Percentiles rank a stretch among this genome's conserved stretches.
phyloP scores from a whole-genome alignment of 2,329 filamentous ascomycete genomes.

The Alternaria consortialis region DNA sequence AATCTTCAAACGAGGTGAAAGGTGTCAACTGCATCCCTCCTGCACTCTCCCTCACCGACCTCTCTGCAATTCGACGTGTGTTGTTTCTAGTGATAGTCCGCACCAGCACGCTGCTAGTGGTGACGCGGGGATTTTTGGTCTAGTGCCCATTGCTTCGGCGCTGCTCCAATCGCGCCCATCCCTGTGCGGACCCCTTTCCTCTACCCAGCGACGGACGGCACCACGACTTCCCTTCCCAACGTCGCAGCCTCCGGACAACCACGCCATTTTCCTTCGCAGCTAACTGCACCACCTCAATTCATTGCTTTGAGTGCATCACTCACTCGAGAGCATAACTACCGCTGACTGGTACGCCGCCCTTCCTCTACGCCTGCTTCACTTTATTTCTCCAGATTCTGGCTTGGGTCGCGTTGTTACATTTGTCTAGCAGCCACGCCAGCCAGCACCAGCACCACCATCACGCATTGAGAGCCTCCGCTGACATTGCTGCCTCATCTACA shows the following conservation, averaged over 20 bases:
- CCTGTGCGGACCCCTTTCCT: conserved; percentile 51
- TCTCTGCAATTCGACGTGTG: conserved; percentile 8
- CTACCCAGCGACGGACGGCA: conserved; percentile 40
- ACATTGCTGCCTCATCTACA: conserved; percentile 32
- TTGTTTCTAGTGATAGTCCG: conserved; percentile 12
- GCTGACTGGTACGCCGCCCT: conserved; percentile 49
- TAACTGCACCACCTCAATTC: conserved; percentile 32
- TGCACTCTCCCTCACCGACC: background rate
- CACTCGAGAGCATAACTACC: conserved; percentile 48
- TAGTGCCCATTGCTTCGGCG: conserved; percentile 46
- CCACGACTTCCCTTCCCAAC: conserved; percentile 48
- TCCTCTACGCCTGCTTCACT: conserved; percentile 36
- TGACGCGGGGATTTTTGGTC: conserved; percentile 44
- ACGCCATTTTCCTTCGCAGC: conserved; percentile 39
- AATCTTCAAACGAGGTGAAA: conserved; percentile 21
- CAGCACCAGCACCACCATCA: conserved; percentile 16
- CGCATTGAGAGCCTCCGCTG: conserved; percentile 30
- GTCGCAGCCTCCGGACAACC: conserved; percentile 42
- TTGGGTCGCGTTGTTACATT: conserved; percentile 45
- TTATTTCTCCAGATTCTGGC: conserved; percentile 45
- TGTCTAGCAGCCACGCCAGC: conserved; percentile 38
- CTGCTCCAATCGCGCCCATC: conserved; percentile 45
- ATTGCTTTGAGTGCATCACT: conserved; percentile 47
- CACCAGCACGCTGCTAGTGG: conserved; percentile 17
- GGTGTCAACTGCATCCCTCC: conserved; percentile 37